Evolutionary conservation across 148 eudicot genomes (phyloP).

Genomic region (Amaranthus hypochondriacus): DNA sequence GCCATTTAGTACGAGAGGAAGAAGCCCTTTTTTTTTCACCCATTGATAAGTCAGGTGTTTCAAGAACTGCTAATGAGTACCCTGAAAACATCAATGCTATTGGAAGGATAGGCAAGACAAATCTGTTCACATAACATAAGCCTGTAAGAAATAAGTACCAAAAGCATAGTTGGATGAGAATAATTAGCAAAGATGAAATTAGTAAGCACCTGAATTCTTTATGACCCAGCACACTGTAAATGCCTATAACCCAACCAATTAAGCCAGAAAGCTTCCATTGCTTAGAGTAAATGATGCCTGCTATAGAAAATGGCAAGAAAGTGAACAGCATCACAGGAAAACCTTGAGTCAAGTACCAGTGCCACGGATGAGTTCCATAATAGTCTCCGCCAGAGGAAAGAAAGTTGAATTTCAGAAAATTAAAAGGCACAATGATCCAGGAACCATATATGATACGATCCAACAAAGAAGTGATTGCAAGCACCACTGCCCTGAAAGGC

Average conservation of each 20-base stretch:
- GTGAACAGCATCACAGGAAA: constrained; percentile 83
- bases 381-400: constrained; percentile 97
- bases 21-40: constrained; percentile 36
- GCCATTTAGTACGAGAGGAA: constrained; percentile 31
- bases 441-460: constrained; percentile 82
- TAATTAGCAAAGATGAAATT: constrained; percentile 7
- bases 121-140: constrained; percentile 42
- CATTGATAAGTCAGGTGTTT: constrained; percentile 29
- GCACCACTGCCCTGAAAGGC: constrained; percentile 54
- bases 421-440: constrained; percentile 86
- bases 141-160: background rate
- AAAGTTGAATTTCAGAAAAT: constrained; percentile 92
- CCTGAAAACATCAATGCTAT: constrained; percentile 84
- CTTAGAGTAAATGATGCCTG: constrained; percentile 61
- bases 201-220: constrained; percentile 84
- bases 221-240: constrained; percentile 91
- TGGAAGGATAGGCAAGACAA: constrained; percentile 95
- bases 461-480: constrained; percentile 52
- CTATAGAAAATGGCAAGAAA: constrained; percentile 70
- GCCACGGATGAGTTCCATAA: constrained; percentile 96
- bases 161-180: background rate
- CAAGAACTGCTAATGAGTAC: constrained; percentile 53
- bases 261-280: constrained; percentile 81
- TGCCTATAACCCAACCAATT: constrained; percentile 73
- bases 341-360: constrained; percentile 97